Percentiles rank a stretch among this genome's conserved stretches.
Evolutionary conservation across 345 rosid species (phyloP).

Genomic region (Durio zibethinus): DNA sequence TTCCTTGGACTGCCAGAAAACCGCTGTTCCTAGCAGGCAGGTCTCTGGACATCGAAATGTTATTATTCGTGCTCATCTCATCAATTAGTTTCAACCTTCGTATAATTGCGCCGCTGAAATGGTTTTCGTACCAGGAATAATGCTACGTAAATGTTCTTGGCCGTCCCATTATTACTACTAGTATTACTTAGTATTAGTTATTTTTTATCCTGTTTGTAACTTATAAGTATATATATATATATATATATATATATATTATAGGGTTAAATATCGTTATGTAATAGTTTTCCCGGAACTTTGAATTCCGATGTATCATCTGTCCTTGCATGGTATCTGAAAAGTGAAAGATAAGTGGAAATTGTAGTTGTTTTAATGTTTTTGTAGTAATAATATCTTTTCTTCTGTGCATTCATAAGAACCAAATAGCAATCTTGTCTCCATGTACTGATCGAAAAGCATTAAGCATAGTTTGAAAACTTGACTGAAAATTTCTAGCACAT

Average conservation of each 20-base stretch:
- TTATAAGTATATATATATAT: background rate
- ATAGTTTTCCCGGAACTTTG: background rate
- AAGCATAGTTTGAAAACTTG: no score
- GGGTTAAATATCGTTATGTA: background rate
- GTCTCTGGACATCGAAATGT: background rate
- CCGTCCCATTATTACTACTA: background rate
- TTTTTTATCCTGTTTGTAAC: background rate
- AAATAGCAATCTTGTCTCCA: no score
- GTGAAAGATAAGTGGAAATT: background rate
- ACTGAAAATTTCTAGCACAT: no score
- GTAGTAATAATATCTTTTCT: no score
- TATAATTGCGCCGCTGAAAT: background rate
- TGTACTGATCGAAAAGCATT: no score
- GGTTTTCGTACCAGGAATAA: background rate
- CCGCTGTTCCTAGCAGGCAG: background rate
- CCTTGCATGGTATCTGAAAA: background rate
- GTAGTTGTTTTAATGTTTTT: background rate
- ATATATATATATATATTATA: background rate
- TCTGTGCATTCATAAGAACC: no score
- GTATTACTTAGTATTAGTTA: background rate
- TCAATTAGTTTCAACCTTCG: background rate
- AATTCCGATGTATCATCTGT: background rate
- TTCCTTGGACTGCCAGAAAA: constrained; percentile 46
- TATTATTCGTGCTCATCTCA: background rate
- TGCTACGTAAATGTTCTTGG: background rate